Evolutionary conservation across 2,329 filamentous ascomycete genomes (phyloP), one percentile per base, ranked within the genome.

Genomic region (Nothophaeocryptopus gaeumannii): DNA sequence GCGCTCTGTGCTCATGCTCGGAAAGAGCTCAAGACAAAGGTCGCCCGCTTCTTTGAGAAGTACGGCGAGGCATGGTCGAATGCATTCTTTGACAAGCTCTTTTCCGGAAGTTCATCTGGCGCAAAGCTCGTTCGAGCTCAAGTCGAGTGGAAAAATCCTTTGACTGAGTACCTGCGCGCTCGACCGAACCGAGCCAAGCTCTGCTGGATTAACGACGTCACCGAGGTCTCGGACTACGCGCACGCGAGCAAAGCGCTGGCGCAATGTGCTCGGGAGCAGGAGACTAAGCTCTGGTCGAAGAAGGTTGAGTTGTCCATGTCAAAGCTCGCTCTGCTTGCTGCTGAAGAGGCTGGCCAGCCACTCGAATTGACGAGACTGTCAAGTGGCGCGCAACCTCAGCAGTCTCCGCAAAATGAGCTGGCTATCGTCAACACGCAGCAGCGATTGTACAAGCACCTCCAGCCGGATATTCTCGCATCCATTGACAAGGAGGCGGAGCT

Each of bases 181-280:
- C 81, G 84, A 56, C 80, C 83, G 0, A 78, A 84, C 54, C 82
- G 89, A 54, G 84, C 85, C 26, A 89, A 89, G 61, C 78, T 99
- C 38, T 84, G 85, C 41, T 99, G 93, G 93, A 95, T 99, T 72
- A 95, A 99, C 66, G 91, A 97, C 65, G 79, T 97, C 7, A 78
- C 84, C 53, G 79, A 81, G 16, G 88, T 93, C 65, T 78, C 83
- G 51, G 83, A 96, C 61, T 89, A 89, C 55, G 75, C 81, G 10
- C 79, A 82, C 48, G 91, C 92, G 9, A 84, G 86, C 5, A 73
- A 82, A 36, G 86, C 84, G 0, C 77, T 99, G 39, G 74, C 87
- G 37, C 74, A 81, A 7, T 77, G 91, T 14, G 90, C 88, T 0
- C 73, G 85, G 14, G 77, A 78, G 42, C 81, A 83, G 46, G 91